Evolutionary conservation across 179 eudicot genomes (phyloP).

Genomic region (Beta macrorhiza): DNA sequence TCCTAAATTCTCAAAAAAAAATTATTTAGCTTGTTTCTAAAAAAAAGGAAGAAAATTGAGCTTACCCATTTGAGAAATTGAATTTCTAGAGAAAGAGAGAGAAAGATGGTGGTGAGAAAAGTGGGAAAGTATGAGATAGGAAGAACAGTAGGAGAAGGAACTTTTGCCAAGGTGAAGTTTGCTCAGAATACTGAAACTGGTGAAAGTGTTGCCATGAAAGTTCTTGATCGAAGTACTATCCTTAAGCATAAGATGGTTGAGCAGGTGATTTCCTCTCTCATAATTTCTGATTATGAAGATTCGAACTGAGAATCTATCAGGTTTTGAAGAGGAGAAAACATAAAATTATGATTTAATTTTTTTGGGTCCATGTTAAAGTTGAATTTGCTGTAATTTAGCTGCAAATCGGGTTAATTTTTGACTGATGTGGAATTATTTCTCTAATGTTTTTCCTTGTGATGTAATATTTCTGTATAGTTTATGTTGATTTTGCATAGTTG

Average conservation of each 20-base stretch:
- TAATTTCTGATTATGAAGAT: neutral
- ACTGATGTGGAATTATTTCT: neutral
- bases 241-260: conserved; percentile 96
- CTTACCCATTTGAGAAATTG: neutral
- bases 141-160: conserved; percentile 24
- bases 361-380: neutral
- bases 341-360: neutral
- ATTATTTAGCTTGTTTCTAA: neutral
- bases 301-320: conserved; percentile 7
- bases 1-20: neutral
- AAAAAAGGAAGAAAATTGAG: neutral
- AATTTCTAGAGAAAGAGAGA: conserved; percentile 8
- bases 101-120: conserved; percentile 26
- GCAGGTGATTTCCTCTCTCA: conserved; percentile 43
- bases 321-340: neutral
- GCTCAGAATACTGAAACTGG: conserved; percentile 28
- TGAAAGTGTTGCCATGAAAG: conserved; percentile 29
- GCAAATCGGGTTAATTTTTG: conserved; percentile 11
- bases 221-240: conserved; percentile 80
- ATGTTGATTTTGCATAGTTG: conserved; percentile 1
- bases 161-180: conserved; percentile 23
- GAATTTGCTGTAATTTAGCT: conserved; percentile 11
- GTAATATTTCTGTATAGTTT: neutral
- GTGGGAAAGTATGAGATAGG: conserved; percentile 32
- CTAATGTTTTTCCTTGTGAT: conserved; percentile 11